Evolutionary conservation across 148 eudicot genomes (phyloP).

Genomic region (Spergularia marina): DNA sequence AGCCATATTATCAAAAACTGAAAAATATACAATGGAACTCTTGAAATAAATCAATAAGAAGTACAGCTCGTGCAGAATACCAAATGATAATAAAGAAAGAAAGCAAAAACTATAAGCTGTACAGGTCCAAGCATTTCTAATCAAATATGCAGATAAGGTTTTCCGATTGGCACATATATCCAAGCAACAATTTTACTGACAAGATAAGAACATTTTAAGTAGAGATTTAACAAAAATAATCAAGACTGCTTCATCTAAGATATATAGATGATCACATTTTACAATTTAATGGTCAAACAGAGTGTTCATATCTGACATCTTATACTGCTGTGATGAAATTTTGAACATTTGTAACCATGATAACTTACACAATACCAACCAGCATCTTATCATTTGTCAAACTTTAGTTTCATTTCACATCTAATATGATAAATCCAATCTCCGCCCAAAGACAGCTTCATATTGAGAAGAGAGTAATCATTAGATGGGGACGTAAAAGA

Average conservation of each 20-base stretch:
- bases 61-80: background rate
- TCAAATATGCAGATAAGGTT: background rate
- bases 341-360: too few species aligned
- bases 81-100: background rate
- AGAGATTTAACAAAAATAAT: too few species aligned
- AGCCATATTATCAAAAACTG: slow-evolving; percentile 2
- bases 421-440: too few species aligned
- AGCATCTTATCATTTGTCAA: too few species aligned
- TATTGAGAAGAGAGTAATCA: too few species aligned
- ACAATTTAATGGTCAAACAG: background rate
- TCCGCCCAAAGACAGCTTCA: too few species aligned
- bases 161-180: background rate
- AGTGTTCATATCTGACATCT: too few species aligned
- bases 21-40: background rate
- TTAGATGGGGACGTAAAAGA: too few species aligned
- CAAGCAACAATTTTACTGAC: background rate
- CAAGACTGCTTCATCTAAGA: too few species aligned
- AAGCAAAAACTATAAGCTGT: background rate
- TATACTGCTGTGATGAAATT: too few species aligned
- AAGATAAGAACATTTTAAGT: background rate
- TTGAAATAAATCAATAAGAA: background rate
- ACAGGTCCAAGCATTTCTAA: background rate
- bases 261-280: background rate
- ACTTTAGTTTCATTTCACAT: too few species aligned
- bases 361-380: too few species aligned